Conservation (phyloP, 805 yeast species). For the Metschnikowia lachancei region DNA sequence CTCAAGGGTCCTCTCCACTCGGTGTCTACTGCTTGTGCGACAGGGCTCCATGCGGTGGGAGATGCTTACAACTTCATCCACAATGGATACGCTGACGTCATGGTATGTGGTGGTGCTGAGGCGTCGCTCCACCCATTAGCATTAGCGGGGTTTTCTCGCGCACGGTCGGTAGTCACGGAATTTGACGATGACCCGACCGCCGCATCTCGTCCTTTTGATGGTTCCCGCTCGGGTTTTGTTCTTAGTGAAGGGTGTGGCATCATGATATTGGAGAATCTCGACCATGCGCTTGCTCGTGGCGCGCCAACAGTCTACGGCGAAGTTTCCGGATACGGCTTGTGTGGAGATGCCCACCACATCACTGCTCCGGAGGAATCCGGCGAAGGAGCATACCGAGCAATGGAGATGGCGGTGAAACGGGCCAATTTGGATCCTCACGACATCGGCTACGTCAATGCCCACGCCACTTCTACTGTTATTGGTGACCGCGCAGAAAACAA, state of each 20-base stretch:
- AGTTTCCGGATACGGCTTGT: constrained; percentile 80
- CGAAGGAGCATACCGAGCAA: constrained; percentile 78
- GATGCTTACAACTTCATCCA: constrained; percentile 83
- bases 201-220: constrained; percentile 88
- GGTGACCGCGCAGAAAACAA: constrained; percentile 87
- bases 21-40: constrained; percentile 93
- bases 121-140: constrained; percentile 83
- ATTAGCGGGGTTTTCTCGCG: constrained; percentile 86
- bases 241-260: constrained; percentile 92
- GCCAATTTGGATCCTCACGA: constrained; percentile 47
- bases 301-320: constrained; percentile 67
- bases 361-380: constrained; percentile 88
- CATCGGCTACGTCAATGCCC: constrained; percentile 86
- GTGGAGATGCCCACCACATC: constrained; percentile 90
- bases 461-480: constrained; percentile 87
- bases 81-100: constrained; percentile 77
- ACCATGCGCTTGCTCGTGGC: constrained; percentile 68
- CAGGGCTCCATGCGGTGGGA: constrained; percentile 91
- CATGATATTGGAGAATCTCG: constrained; percentile 68
- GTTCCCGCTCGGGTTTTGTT: constrained; percentile 78
- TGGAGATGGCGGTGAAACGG: constrained; percentile 66
- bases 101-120: constrained; percentile 95
- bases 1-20: constrained; percentile 85
- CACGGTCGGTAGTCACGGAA: constrained; percentile 69
- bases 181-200: constrained; percentile 58